Percentiles rank a stretch among this genome's conserved stretches.
phyloP scores from a whole-genome alignment of 257 asterid species.

The Plectranthus barbatus region DNA sequence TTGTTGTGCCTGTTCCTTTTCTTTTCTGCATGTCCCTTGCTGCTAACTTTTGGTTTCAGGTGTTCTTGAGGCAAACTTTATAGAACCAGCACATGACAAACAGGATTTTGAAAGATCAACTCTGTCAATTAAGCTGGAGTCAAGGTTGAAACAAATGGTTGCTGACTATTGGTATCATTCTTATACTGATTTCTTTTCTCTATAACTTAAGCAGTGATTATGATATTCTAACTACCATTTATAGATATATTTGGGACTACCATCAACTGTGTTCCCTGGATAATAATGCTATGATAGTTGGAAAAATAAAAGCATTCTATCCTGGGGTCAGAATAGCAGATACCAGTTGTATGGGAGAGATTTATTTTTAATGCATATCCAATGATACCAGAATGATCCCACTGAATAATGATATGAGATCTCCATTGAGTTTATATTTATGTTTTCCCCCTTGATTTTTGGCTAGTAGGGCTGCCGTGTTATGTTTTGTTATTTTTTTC shows the following conservation, averaged over 20 bases:
- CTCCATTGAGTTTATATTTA: neutral
- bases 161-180: slow-evolving; percentile 66
- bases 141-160: slow-evolving; percentile 69
- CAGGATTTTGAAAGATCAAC: slow-evolving; percentile 93
- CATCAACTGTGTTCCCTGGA: neutral
- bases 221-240: neutral
- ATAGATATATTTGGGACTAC: no score
- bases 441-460: neutral
- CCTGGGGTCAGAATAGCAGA: neutral
- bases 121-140: slow-evolving; percentile 61
- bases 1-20: neutral
- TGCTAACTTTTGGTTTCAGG: slow-evolving; percentile 43
- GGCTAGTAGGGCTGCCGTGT: neutral
- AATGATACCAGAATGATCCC: neutral
- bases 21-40: neutral
- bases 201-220: neutral
- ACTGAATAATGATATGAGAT: neutral
- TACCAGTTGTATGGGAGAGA: neutral
- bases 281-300: neutral
- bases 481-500: neutral
- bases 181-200: slow-evolving; percentile 2
- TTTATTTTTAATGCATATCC: neutral
- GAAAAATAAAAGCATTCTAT: neutral
- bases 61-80: slow-evolving; percentile 86
- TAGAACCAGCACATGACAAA: slow-evolving; percentile 97